These are phyloP conservation scores for Verticillium nonalfalfae DNA, from an alignment of 2,329 filamentous ascomycete genomes.

Conservation along the genomic window DNA sequence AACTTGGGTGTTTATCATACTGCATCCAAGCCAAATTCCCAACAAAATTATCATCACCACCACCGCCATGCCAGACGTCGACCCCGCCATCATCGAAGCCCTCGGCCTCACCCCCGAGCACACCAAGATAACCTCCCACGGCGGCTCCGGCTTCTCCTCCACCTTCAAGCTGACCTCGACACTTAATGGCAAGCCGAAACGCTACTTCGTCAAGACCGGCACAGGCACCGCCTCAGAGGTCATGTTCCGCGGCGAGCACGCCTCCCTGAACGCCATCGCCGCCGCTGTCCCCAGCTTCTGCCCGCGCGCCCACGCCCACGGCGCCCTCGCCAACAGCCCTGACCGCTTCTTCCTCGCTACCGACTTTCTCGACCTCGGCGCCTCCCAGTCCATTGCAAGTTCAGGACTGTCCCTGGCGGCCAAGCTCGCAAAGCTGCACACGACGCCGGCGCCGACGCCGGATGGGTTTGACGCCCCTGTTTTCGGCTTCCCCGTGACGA, in stretches of 20 bases:
- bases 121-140: constrained; percentile 52
- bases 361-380: constrained; percentile 68
- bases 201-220: constrained; percentile 70
- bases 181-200: constrained; percentile 39
- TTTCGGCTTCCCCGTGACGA: constrained; percentile 81
- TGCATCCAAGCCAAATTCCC: no score
- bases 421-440: constrained; percentile 76
- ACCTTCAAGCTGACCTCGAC: constrained; percentile 52
- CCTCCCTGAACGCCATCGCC: constrained; percentile 78
- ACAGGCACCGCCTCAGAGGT: constrained; percentile 48
- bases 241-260: constrained; percentile 78
- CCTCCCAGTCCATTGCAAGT: constrained; percentile 26
- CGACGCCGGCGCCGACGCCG: constrained; percentile 62
- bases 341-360: constrained; percentile 57
- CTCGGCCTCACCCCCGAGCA: constrained; percentile 49
- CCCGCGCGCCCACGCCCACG: constrained; percentile 69
- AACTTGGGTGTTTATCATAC: no score
- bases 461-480: constrained; percentile 50
- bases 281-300: constrained; percentile 66
- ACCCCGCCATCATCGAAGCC: constrained; percentile 55
- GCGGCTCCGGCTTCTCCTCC: constrained; percentile 62
- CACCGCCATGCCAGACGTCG: constrained; percentile 34
- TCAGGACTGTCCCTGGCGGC: constrained; percentile 57
- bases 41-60: not conserved
- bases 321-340: constrained; percentile 48